Conservation (phyloP, 768 basidiomycete species). For the Agrocybe pediades region DNA sequence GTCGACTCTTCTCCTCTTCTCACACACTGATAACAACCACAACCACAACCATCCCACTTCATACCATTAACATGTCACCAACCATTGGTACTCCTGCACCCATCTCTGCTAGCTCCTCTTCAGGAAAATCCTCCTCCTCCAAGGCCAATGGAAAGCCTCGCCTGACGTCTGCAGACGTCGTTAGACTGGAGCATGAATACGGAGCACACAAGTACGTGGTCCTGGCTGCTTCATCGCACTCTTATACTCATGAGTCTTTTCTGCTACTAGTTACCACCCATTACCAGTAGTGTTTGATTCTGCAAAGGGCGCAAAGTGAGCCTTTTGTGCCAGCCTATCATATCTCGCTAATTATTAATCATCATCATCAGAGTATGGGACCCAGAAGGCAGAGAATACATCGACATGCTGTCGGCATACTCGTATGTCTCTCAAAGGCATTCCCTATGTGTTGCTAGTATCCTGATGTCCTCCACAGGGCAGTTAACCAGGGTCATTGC, state of each 20-base stretch:
- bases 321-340: conserved; percentile 34
- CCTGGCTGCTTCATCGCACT: conserved; percentile 24
- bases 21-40: background rate
- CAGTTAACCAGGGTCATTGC: conserved; percentile 95
- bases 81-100: conserved; percentile 8
- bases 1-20: background rate
- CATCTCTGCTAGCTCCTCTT: background rate
- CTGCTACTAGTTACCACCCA: conserved; percentile 85
- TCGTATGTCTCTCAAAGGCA: conserved; percentile 58
- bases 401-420: conserved; percentile 98
- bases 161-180: conserved; percentile 50
- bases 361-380: conserved; percentile 76
- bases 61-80: conserved; percentile 12
- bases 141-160: conserved; percentile 13
- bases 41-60: conserved; percentile 8
- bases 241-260: conserved; percentile 41
- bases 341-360: conserved; percentile 2
- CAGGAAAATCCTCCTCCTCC: conserved; percentile 9
- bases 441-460: background rate
- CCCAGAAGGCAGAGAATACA: conserved; percentile 92
- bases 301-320: conserved; percentile 88
- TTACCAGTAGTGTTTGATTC: conserved; percentile 92
- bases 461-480: conserved; percentile 41
- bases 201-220: conserved; percentile 86
- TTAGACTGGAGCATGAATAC: conserved; percentile 78